Evolutionary conservation across 139 green algal genomes (phyloP).

Genomic region (Zygnema circumcarinatum): DNA sequence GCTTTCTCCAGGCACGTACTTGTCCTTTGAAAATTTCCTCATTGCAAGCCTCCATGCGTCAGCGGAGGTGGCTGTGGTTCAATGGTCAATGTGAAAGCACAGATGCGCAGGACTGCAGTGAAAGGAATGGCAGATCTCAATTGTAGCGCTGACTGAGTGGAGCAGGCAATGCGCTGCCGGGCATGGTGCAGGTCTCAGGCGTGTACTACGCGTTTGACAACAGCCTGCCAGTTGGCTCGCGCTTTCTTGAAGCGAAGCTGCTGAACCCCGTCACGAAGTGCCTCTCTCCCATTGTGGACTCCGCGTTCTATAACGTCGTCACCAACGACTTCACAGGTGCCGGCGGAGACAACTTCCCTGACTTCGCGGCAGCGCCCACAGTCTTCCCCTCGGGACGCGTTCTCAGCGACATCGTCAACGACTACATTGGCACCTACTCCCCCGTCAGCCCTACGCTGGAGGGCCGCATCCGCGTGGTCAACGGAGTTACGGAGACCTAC

Average conservation of each 20-base stretch:
- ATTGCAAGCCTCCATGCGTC: no score
- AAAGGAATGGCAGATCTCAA: no score
- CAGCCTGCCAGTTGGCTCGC: background rate
- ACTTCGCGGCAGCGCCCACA: background rate
- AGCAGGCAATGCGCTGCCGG: no score
- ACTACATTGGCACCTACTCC: background rate
- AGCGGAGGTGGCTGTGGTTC: no score
- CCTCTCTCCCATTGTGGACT: constrained; percentile 22
- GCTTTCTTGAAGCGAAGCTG: background rate
- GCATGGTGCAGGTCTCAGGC: constrained; percentile 43
- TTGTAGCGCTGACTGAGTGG: no score
- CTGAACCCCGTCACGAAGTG: background rate
- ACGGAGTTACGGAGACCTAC: background rate
- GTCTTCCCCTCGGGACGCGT: constrained; percentile 25
- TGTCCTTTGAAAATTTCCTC: background rate
- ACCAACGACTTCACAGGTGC: constrained; percentile 51
- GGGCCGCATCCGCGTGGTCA: background rate
- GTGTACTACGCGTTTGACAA: constrained; percentile 28
- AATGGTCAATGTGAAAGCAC: no score
- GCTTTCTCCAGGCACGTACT: constrained; percentile 14
- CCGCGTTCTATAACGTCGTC: constrained; percentile 34
- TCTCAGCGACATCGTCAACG: background rate
- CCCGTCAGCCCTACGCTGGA: background rate
- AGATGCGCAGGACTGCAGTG: no score
- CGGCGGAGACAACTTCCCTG: constrained; percentile 37